Evolutionary conservation across 176 grass and related monocot species (phyloP).

Genomic region (Phragmites australis): DNA sequence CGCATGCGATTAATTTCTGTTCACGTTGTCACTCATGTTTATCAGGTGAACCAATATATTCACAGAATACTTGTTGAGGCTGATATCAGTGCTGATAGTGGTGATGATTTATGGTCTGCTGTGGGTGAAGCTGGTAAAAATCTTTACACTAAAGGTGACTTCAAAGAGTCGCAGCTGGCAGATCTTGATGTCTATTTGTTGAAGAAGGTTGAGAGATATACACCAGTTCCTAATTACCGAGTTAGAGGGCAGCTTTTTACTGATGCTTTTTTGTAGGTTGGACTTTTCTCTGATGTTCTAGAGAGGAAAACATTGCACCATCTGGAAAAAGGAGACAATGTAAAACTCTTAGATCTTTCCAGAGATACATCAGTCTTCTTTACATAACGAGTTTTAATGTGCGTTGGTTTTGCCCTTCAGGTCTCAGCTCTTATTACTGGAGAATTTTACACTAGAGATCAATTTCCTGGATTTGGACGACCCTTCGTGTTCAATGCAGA

Average conservation of each 20-base stretch:
- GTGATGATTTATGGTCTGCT: constrained; percentile 68
- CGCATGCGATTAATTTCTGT: not conserved
- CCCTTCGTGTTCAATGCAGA: constrained; percentile 82
- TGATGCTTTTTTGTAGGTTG: constrained; percentile 74
- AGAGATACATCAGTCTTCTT: not conserved
- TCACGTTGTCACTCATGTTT: constrained; percentile 28
- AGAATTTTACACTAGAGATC: constrained; percentile 94
- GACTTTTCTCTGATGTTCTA: constrained; percentile 89
- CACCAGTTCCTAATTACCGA: constrained; percentile 26
- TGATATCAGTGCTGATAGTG: constrained; percentile 52
- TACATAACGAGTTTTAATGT: not conserved
- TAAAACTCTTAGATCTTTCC: constrained; percentile 38
- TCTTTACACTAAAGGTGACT: constrained; percentile 73
- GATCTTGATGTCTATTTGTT: constrained; percentile 85
- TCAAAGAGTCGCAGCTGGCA: constrained; percentile 56
- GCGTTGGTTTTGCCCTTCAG: constrained; percentile 36
- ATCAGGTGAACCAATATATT: constrained; percentile 90
- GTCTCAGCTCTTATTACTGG: constrained; percentile 92
- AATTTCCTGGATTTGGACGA: constrained; percentile 93
- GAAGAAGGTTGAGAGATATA: constrained; percentile 65
- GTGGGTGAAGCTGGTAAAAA: constrained; percentile 65
- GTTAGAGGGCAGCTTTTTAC: constrained; percentile 31
- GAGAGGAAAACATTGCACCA: constrained; percentile 79
- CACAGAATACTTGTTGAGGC: constrained; percentile 84
- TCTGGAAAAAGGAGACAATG: constrained; percentile 78